Evolutionary conservation across 2,329 filamentous ascomycete species (phyloP), one percentile per base, ranked within the genome.

Genomic region (Colletotrichum musicola): DNA sequence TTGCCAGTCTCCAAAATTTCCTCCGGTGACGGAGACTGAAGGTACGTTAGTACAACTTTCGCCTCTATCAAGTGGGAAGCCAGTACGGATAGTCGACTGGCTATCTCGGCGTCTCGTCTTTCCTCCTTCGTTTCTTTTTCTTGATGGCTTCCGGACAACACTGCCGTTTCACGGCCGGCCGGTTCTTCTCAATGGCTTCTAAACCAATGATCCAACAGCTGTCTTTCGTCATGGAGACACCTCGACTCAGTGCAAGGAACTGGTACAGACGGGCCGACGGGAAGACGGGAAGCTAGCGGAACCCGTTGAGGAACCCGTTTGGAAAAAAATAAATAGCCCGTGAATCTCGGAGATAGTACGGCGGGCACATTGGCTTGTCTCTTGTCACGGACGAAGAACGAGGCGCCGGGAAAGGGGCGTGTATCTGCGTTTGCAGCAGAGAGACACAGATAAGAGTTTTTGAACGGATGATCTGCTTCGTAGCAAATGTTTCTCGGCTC

Each of bases 221-320:
- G 46, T 49, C 46, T 49, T 49, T 22, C 30, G 46, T 12, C 46
- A 49, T n/a, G 27, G 20, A 54, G 14, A 16, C n/a, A 3, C 25
- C 27, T 20, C 49, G 27, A 35, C 7, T 9, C 30, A 35, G 7
- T 10, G 7, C 22, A 22, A 2, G 7, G 13, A 6, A 16, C 49
- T 27, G 14, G 25, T 22, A 44, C 27, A 30, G 59, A 38, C 51
- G 42, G 35, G 35, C 40, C n/a, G 55, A 56, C 66, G 66, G 66
- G 62, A 61, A 68, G 55, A 60, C 66, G 66, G 66, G 66, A 66
- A 51, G 44, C 50, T 68, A 40, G 55, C 66, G 66, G 66, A 64
- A 56, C 35, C 66, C 66, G 66, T 66, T 47, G 50, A 68, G 18
- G 25, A 65, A 27, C 62, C 66, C 62, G 66, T 60, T 60, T 46